Conservation (phyloP, 306 rosid species). For the Hippophae tibetana region DNA sequence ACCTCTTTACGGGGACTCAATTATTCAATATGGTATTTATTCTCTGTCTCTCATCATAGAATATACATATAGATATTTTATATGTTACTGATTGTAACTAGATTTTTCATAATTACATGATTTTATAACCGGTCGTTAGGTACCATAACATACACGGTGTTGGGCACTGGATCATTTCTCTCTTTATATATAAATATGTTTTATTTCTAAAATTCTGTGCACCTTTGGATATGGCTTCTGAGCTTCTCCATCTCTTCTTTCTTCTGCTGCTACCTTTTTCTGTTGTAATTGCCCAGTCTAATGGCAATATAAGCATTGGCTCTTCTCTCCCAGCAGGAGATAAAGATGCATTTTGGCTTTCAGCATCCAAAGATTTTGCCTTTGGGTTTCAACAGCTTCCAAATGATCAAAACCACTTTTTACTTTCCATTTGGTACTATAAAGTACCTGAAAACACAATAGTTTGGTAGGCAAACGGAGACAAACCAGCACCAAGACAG, state of each 20-base stretch:
- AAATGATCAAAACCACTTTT: too few species aligned
- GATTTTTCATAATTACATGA: too few species aligned
- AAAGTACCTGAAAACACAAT: too few species aligned
- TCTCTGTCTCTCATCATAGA: too few species aligned
- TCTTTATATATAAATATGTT: not conserved
- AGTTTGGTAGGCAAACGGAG: slow-evolving; percentile 35
- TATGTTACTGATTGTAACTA: too few species aligned
- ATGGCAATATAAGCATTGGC: slow-evolving; percentile 15
- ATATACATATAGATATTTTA: too few species aligned
- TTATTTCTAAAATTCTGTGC: not conserved
- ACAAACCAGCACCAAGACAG: slow-evolving; percentile 24
- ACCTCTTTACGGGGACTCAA: too few species aligned
- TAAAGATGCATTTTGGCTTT: slow-evolving; percentile 19
- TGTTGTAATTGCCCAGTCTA: slow-evolving; percentile 24
- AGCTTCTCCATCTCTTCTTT: not conserved
- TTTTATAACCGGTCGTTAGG: too few species aligned
- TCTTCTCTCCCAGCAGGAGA: slow-evolving; percentile 3
- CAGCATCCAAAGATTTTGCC: slow-evolving; percentile 26
- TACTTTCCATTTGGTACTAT: too few species aligned
- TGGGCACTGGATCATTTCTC: not conserved
- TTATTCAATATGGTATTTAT: too few species aligned
- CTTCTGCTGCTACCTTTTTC: slow-evolving; percentile 11
- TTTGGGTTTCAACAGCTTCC: too few species aligned
- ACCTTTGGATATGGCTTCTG: not conserved
- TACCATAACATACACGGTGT: too few species aligned